phyloP scores from a whole-genome alignment of 495 filamentous ascomycete genomes.

The Cladorrhinum samala region DNA sequence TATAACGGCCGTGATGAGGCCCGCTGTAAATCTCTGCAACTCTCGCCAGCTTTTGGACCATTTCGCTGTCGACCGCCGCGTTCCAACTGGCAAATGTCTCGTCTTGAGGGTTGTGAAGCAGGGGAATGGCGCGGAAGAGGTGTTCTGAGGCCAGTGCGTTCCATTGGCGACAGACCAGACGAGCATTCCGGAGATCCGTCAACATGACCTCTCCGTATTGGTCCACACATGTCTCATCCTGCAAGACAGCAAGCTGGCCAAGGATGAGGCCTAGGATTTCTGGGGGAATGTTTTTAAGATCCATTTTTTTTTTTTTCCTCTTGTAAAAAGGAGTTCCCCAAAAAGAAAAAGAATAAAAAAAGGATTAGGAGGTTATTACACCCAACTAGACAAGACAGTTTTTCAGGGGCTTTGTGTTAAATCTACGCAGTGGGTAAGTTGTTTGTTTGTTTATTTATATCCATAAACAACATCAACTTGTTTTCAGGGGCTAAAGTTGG shows the following conservation, averaged over 20 bases:
- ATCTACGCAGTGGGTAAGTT: too few species aligned
- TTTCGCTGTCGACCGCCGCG: background rate
- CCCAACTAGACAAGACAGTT: too few species aligned
- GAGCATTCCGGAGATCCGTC: background rate
- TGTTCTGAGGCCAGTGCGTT: background rate
- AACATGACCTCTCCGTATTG: background rate
- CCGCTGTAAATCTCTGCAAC: background rate
- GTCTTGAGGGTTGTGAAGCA: background rate
- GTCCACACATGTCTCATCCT: too few species aligned
- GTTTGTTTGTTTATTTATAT: too few species aligned
- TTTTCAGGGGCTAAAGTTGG: too few species aligned
- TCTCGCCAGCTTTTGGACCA: background rate
- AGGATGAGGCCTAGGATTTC: background rate
- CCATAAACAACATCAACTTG: too few species aligned
- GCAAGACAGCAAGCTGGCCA: background rate
- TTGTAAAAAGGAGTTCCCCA: too few species aligned
- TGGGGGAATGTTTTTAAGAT: background rate
- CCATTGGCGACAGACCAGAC: constrained; percentile 3
- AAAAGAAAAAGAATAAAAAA: background rate
- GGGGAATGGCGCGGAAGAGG: constrained; percentile 2
- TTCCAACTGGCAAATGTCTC: background rate
- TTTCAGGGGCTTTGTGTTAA: too few species aligned
- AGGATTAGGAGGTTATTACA: background rate
- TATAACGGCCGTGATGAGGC: background rate
- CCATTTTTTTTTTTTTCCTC: background rate